Evolutionary conservation across 257 asterid species (phyloP), one percentile per base, ranked within the genome.

Genomic region (Jaltomata sinuosa): DNA sequence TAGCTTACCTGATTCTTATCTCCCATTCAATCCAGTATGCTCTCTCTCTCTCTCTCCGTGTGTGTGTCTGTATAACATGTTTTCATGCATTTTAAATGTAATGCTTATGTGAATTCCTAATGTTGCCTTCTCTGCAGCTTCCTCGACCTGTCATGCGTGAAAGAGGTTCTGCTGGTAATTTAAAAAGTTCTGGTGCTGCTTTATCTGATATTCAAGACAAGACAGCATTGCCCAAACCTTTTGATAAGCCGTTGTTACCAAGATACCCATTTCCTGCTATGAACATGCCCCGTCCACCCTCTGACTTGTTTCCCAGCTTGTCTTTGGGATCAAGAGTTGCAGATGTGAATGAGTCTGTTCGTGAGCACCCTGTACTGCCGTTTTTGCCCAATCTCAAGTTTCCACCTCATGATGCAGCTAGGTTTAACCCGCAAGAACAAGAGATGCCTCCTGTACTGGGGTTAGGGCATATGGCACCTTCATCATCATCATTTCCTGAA

Each of bases 401-500:
- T 69, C 91, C 93, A 25, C 90, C 88, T 25, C 88, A 83, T 38
- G 96, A 92, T 61, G 87, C 88, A 21, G 77, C 92, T 69, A 93
- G 83, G 84, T 90, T 90, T 87, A 89, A 83, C 85, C 93, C 79
- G 61, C 97, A 86, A 84, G 95, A 90, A 82, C 92, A 85, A 82
- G 95, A 93, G 85, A 85, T 89, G 88, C 92, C 89, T 87, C 93
- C 89, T 19, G 67, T 86, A 32, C 86, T 89, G 82, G 95, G 94
- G 52, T 85, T 92, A 38, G 90, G 89, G 83, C 97, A 90, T 82
- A 86, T 91, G 89, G 88, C 91, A 50, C 83, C 93, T 31, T 22
- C 94, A 10, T 93, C 94, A 85, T 83, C 97, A 22, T 84, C 96
- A 47, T 92, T 95, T 89, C 97, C 97, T 83, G 97, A 94, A 86